These are phyloP conservation scores for Quercus dentata DNA, from an alignment of 306 rosid genomes.

Conservation along the genomic window DNA sequence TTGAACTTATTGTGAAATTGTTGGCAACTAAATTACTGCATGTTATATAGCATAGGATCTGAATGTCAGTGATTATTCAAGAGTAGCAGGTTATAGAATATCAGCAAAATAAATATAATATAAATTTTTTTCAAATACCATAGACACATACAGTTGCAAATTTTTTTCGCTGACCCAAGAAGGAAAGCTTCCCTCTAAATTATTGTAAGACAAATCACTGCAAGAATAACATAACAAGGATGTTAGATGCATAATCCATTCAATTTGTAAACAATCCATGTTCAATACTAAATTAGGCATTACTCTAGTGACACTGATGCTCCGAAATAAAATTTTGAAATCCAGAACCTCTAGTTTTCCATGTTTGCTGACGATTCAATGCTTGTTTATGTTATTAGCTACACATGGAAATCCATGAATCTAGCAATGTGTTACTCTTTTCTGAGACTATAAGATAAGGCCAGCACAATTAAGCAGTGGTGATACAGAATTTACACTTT, in stretches of 20 bases:
- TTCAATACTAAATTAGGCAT: not conserved
- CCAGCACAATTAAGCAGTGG: not conserved
- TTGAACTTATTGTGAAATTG: too few species aligned
- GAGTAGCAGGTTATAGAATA: not conserved
- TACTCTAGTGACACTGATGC: not conserved
- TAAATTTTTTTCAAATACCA: not conserved
- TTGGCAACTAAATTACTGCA: slow-evolving; percentile 12
- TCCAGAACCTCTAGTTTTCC: not conserved
- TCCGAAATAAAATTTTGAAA: not conserved
- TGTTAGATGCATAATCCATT: not conserved
- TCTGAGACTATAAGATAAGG: not conserved
- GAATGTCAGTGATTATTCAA: slow-evolving; percentile 6
- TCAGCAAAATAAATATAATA: not conserved
- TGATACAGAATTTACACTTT: not conserved
- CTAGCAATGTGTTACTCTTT: not conserved
- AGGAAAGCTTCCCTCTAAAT: slow-evolving; percentile 60
- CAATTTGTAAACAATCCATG: not conserved
- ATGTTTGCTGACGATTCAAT: not conserved
- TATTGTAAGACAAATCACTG: slow-evolving; percentile 45
- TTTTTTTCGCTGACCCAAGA: slow-evolving; percentile 54
- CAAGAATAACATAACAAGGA: slow-evolving; percentile 21
- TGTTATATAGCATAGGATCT: slow-evolving; percentile 13
- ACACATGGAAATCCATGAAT: not conserved
- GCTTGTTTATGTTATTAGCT: too few species aligned
- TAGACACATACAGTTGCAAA: slow-evolving; percentile 52